phyloP scores from a whole-genome alignment of 2,329 filamentous ascomycete genomes.

The Fusarium nisikadoi region DNA sequence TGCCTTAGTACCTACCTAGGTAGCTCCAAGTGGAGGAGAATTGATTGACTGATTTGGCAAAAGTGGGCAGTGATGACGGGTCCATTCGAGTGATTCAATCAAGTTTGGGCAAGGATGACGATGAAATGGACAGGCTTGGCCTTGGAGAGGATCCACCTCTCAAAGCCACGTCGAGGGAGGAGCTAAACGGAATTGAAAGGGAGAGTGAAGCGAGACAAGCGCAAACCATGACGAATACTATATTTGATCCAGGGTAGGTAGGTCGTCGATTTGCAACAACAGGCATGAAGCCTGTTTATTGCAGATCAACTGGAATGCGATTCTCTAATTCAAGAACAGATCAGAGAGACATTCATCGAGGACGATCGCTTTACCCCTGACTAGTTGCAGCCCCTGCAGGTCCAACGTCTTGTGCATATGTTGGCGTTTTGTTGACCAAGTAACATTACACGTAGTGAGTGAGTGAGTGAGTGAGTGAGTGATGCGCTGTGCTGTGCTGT shows the following conservation, averaged over 20 bases:
- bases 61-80: conserved; percentile 33
- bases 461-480: not conserved
- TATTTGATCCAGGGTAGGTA: conserved; percentile 31
- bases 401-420: not conserved
- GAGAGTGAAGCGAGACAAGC: conserved; percentile 27
- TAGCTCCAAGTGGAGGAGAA: conserved; percentile 22
- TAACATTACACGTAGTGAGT: not conserved
- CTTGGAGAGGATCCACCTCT: not conserved
- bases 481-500: not conserved
- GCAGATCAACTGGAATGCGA: conserved; percentile 18
- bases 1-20: not conserved
- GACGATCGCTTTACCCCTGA: conserved; percentile 11
- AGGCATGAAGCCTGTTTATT: conserved; percentile 6
- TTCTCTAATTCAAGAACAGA: not conserved
- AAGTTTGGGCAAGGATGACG: conserved; percentile 13
- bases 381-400: conserved; percentile 9
- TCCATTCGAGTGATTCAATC: conserved; percentile 18
- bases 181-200: conserved; percentile 17
- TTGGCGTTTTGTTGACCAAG: conserved; percentile 14
- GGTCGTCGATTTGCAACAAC: not conserved
- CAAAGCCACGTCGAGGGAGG: conserved; percentile 32
- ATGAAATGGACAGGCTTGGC: not conserved
- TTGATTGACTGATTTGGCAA: not conserved
- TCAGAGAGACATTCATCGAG: not conserved
- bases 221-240: conserved; percentile 7